Evolutionary conservation across 192 early-diverging fungal genomes (phyloP).

Genomic region (Coemansia javaensis): DNA sequence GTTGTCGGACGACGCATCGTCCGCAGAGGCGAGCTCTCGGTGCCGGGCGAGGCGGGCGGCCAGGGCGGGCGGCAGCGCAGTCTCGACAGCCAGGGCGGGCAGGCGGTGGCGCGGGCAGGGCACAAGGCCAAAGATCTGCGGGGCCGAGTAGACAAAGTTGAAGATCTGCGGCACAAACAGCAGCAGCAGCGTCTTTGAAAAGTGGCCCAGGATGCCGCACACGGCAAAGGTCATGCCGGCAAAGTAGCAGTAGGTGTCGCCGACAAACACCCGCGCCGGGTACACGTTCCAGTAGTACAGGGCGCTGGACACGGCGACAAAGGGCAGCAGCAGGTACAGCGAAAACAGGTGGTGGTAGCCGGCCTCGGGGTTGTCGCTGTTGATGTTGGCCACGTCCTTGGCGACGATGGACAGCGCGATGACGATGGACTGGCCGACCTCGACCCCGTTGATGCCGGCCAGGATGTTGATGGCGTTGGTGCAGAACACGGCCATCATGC

Average conservation of each 20-base stretch:
- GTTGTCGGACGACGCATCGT: constrained; percentile 12
- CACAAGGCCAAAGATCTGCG: constrained; percentile 91
- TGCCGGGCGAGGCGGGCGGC: constrained; percentile 15
- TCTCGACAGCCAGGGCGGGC: constrained; percentile 53
- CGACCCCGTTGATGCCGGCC: constrained; percentile 97
- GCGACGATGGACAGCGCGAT: constrained; percentile 78
- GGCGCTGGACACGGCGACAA: constrained; percentile 78
- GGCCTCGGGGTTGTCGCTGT: constrained; percentile 43
- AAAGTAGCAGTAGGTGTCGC: constrained; percentile 97
- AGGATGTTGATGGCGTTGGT: constrained; percentile 98
- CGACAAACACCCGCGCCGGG: constrained; percentile 88
- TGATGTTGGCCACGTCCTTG: constrained; percentile 46
- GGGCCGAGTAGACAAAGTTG: constrained; percentile 93
- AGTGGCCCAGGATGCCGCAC: constrained; percentile 89
- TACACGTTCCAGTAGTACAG: constrained; percentile 90
- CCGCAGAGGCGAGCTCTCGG: constrained; percentile 3
- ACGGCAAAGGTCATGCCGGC: constrained; percentile 99
- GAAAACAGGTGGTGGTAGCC: constrained; percentile 81
- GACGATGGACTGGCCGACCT: constrained; percentile 87
- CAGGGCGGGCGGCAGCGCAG: constrained; percentile 11
- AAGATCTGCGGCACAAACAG: constrained; percentile 96
- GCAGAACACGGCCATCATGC: constrained; percentile 82
- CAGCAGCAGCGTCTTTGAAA: constrained; percentile 87
- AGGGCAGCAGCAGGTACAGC: constrained; percentile 89
- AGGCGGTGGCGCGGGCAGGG: constrained; percentile 95